Percentiles rank a stretch among this genome's conserved stretches.
Evolutionary conservation across 192 early-diverging fungal genomes (phyloP).

Genomic region (Linderina pennispora): DNA sequence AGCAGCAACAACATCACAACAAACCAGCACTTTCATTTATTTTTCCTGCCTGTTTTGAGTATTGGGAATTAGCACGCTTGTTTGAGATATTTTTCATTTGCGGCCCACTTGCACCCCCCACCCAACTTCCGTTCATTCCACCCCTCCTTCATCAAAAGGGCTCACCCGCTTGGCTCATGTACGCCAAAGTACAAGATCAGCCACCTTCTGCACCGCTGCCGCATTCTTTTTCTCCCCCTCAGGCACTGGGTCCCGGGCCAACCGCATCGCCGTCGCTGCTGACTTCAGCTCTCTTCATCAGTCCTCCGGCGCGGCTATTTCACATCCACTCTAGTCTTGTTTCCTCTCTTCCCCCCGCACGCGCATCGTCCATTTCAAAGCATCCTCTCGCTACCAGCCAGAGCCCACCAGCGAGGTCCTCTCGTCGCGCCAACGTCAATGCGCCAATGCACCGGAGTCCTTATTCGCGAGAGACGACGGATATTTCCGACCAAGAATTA

Average conservation of each 20-base stretch:
- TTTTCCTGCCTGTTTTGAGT: too few relatives aligned
- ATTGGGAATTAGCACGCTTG: too few relatives aligned
- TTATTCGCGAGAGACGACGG: conserved; percentile 43
- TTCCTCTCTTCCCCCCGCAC: conserved; percentile 17
- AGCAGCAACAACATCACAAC: too few relatives aligned
- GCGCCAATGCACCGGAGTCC: conserved; percentile 41
- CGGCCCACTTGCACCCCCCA: too few relatives aligned
- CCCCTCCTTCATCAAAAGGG: not conserved
- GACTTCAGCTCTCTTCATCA: conserved; percentile 19
- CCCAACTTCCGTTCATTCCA: not conserved
- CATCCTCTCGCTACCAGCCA: conserved; percentile 14
- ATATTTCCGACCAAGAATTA: conserved; percentile 47
- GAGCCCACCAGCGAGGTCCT: conserved; percentile 17
- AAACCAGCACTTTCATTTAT: too few relatives aligned
- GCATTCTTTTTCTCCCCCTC: conserved; percentile 31
- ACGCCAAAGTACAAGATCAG: conserved; percentile 42
- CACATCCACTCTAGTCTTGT: conserved; percentile 4
- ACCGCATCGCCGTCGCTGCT: conserved; percentile 23
- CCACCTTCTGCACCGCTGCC: conserved; percentile 41
- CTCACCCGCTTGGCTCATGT: too few relatives aligned
- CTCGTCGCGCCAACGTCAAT: conserved; percentile 34
- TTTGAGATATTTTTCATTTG: too few relatives aligned
- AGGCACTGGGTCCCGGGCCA: conserved; percentile 22
- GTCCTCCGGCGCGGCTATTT: conserved; percentile 11
- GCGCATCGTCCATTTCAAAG: conserved; percentile 13